Conservation (phyloP, 176 grass and related monocot species). For the Oryza glaberrima region DNA sequence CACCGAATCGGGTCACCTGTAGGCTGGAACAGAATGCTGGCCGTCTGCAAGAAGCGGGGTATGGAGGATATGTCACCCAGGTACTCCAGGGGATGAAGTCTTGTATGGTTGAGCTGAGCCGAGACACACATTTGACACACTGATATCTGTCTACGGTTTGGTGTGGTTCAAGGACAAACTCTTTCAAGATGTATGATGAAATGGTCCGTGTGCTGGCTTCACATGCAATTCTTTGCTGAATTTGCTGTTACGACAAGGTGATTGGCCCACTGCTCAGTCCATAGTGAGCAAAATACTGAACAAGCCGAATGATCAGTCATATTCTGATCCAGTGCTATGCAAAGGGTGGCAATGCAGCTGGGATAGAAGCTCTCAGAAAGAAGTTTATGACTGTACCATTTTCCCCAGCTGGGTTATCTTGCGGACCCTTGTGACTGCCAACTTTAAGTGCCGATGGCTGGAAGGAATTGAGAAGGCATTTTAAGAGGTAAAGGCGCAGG, state of each 20-base stretch:
- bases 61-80: too few species aligned
- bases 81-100: too few species aligned
- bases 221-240: slow-evolving; percentile 81
- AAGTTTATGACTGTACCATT: slow-evolving; percentile 55
- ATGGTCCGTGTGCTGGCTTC: slow-evolving; percentile 62
- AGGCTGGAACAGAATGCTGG: too few species aligned
- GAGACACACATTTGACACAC: too few species aligned
- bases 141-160: too few species aligned
- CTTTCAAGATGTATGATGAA: slow-evolving; percentile 84
- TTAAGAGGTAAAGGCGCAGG: too few species aligned
- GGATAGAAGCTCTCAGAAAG: slow-evolving; percentile 56
- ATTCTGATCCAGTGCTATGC: slow-evolving; percentile 80
- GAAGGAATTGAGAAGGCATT: slow-evolving; percentile 34
- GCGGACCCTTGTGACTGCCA: slow-evolving; percentile 69
- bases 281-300: slow-evolving; percentile 66
- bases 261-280: slow-evolving; percentile 59
- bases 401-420: slow-evolving; percentile 37
- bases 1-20: too few species aligned
- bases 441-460: slow-evolving; percentile 54
- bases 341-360: slow-evolving; percentile 57
- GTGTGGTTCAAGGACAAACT: slow-evolving; percentile 14
- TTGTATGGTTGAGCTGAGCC: too few species aligned
- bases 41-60: too few species aligned
- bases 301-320: slow-evolving; percentile 76
- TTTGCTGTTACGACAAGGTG: slow-evolving; percentile 67